Evolutionary conservation across 805 yeast species (phyloP).

Genomic region (Metschnikowia hibisci): DNA sequence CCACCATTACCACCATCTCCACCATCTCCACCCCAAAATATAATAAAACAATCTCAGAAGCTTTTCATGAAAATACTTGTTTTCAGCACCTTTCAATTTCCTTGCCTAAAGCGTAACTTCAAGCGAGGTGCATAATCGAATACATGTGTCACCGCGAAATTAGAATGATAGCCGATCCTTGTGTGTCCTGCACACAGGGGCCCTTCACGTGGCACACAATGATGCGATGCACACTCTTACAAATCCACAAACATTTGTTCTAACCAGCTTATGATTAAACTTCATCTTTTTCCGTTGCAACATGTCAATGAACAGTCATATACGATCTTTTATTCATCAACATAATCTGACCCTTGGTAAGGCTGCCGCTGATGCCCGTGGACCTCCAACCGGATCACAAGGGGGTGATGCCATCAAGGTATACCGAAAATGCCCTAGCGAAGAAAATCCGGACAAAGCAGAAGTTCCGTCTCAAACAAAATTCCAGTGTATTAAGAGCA

Average conservation of each 20-base stretch:
- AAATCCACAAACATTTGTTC: neutral
- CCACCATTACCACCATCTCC: no score
- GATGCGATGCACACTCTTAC: constrained; percentile 3
- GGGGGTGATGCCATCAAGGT: constrained; percentile 3
- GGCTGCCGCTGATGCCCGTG: neutral
- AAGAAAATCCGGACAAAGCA: neutral
- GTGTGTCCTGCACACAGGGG: neutral
- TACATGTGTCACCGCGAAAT: neutral
- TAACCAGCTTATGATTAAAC: constrained; percentile 2
- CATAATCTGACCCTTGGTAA: constrained; percentile 4
- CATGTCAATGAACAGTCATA: constrained; percentile 12
- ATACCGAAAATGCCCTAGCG: neutral
- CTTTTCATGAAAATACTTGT: no score
- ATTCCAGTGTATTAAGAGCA: constrained; percentile 1
- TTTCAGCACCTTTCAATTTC: no score
- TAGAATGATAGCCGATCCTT: neutral
- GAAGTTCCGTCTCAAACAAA: neutral
- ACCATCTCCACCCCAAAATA: no score
- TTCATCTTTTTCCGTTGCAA: neutral
- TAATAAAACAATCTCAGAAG: no score
- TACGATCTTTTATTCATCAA: constrained; percentile 13
- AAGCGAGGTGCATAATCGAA: no score
- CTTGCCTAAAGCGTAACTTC: no score
- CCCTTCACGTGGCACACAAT: constrained; percentile 1
- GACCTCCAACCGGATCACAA: neutral